phyloP scores from a whole-genome alignment of 352 stramenopile genomes.

The Vaucheria bursata region DNA sequence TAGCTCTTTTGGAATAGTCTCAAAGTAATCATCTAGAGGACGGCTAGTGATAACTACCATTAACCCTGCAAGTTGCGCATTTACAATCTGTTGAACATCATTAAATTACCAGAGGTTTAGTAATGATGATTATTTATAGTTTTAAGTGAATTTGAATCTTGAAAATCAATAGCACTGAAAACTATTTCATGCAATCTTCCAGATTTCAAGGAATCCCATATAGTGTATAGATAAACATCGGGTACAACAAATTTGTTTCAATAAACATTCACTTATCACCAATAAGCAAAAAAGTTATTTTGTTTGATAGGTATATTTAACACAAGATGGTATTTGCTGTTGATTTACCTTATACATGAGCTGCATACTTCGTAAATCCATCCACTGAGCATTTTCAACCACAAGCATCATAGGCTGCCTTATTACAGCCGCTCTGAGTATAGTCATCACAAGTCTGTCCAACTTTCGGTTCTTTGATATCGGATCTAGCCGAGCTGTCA shows the following conservation, averaged over 20 bases:
- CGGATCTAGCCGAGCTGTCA: slow-evolving; percentile 16
- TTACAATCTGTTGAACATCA: not conserved
- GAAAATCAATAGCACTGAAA: too few relatives aligned
- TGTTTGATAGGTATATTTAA: too few relatives aligned
- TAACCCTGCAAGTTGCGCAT: not conserved
- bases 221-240: too few relatives aligned
- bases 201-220: too few relatives aligned
- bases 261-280: too few relatives aligned
- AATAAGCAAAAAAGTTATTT: too few relatives aligned
- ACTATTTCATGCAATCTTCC: too few relatives aligned
- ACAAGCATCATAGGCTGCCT: slow-evolving; percentile 22
- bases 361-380: slow-evolving; percentile 39
- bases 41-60: slow-evolving; percentile 29
- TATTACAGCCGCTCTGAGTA: slow-evolving; percentile 8
- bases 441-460: slow-evolving; percentile 23
- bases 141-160: too few relatives aligned
- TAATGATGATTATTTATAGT: too few relatives aligned
- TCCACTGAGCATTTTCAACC: slow-evolving; percentile 43
- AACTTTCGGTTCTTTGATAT: slow-evolving; percentile 23
- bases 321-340: too few relatives aligned
- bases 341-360: slow-evolving; percentile 24
- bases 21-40: slow-evolving; percentile 44
- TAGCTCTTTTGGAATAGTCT: slow-evolving; percentile 40
- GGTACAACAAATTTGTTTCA: too few relatives aligned
- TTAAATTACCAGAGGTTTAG: too few relatives aligned